These are phyloP conservation scores for Primulina eburnea DNA, from an alignment of 257 asterid genomes.

Conservation along the genomic window DNA sequence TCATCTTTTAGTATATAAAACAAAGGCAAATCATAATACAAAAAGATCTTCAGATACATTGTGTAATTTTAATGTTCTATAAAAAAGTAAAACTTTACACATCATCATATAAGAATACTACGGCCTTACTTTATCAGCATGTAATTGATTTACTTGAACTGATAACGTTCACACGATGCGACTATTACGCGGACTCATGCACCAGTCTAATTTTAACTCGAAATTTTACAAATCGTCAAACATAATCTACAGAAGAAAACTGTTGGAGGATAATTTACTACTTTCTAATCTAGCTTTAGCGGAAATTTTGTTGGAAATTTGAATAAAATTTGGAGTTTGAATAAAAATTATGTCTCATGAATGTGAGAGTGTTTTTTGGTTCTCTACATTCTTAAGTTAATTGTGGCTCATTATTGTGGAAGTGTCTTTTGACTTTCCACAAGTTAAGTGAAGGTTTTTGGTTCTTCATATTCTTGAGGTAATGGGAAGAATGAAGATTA, in stretches of 20 bases:
- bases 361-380: too few species aligned
- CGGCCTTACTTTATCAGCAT: not conserved
- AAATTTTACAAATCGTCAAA: not conserved
- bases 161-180: not conserved
- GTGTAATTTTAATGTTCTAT: not conserved
- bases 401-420: too few species aligned
- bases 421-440: too few species aligned
- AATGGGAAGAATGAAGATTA: too few species aligned
- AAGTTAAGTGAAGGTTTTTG: too few species aligned
- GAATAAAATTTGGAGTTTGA: too few species aligned
- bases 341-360: too few species aligned
- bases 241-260: not conserved
- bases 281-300: not conserved
- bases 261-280: not conserved
- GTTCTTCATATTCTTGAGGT: too few species aligned
- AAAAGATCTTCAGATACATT: slow-evolving; percentile 11
- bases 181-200: not conserved
- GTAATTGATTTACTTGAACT: too few species aligned
- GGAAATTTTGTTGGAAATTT: too few species aligned
- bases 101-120: not conserved
- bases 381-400: too few species aligned
- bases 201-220: not conserved
- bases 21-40: not conserved
- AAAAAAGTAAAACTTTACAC: not conserved
- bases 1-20: not conserved